Base-by-base conservation (phyloP, 495 filamentous ascomycete species). In the Aspergillus biplanus region DNA sequence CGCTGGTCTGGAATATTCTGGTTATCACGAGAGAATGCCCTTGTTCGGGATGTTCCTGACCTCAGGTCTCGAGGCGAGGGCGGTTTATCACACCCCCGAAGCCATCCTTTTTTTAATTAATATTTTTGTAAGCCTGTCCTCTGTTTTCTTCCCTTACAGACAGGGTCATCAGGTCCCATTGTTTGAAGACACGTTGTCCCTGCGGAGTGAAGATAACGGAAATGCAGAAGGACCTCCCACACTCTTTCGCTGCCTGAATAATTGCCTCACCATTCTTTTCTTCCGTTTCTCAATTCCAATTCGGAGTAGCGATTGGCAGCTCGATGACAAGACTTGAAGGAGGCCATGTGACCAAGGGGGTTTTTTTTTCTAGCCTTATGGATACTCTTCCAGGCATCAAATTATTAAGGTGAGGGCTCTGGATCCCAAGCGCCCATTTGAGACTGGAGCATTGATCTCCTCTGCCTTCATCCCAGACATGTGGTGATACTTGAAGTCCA, bases 111-210 rank as follows among this genome's bases (percentile, higher is more conserved):
- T 48, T 47, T 13, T 27, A 42, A 16, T 11, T 18, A 44, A 27
- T 27, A 27, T 27, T 27, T 27, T 27, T 27, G n/a, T n/a, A 27
- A 27, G 21, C 21, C 21, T 27, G 21, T 27, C 21, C 21, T 27
- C 21, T 27, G 21, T 27, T 27, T 27, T 27, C 21, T 27, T 27
- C 62, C 62, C 57, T 65, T 65, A 52, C 62, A 59, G 62, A 35
- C 46, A 27, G 56, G 56, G 44, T 44, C 21, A 34, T 21, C 55
- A 58, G 61, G 54, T 34, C 50, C 48, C 13, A 37, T 50, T 8
- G 7, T 34, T 15, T 11, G 42, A n/a, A 27, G 34, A 34, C 31
- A 35, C 48, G 18, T 33, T 53, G 56, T 48, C 15, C 48, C 44
- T 21, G 31, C 47, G 9, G 11, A 27, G 9, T 11, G 55, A 35